Base-by-base conservation (phyloP, 1,139 yeast genomes). In the Suhomyces bokatorum region DNA sequence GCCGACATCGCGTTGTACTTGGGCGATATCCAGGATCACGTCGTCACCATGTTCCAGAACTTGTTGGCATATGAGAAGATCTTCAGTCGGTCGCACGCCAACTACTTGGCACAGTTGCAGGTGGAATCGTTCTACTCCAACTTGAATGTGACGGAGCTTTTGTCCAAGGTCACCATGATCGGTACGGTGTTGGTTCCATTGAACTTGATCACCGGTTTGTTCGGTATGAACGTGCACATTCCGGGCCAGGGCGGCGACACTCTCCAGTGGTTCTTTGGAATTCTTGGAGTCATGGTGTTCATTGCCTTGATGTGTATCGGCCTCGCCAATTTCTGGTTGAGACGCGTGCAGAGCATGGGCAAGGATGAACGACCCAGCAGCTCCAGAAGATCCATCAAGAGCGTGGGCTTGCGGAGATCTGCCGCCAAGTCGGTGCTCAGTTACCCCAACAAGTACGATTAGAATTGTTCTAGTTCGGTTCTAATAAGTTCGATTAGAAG, bases 11-110 rank as follows among this genome's bases (percentile, higher is more conserved):
- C 93, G 0, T 74, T 93, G 51, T 93, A 91, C 63, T 69, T 93
- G 51, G 97, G 98, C 48, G 99, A 93, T 81, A 91, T 91, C 59
- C 98, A 91, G 69, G 98, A 91, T 76, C 99, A 91, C 77, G 87
- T 91, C 57, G 83, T 91, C 50, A 91, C 98, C 14, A 91, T 91
- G 98, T 87, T 84, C 64, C 97, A 90, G 65, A 90, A 89, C 58
- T 77, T 91, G 60, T 67, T 84, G 41, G 88, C 96, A 3, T 91
- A 89, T 59, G 99, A 91, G 64, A 91, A 91, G 75, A 90, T 91
- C 56, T 85, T 93, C 60, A 84, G 95, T 37, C 78, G 98, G 53
- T 86, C 96, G 0, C 98, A 91, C 63, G 79, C 96, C 24, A 91
- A 91, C 62, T 91, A 91, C 63, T 73, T 91, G 62, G 97, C 98